Percentiles rank a stretch among this genome's conserved stretches.
phyloP scores from a whole-genome alignment of 2,329 filamentous ascomycete genomes.

The Phaeoacremonium minimum region DNA sequence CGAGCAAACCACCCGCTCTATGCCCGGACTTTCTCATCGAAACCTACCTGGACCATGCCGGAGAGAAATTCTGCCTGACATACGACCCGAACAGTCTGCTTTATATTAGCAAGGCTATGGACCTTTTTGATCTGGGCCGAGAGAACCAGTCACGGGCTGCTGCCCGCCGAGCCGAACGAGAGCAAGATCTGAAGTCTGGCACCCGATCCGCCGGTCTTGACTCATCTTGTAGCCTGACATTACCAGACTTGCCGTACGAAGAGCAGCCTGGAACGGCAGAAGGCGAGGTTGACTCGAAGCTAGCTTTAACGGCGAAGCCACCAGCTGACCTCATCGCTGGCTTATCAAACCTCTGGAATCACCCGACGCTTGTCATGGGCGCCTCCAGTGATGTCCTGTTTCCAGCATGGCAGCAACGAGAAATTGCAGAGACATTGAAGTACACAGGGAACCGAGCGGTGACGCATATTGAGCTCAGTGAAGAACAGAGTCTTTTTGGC shows the following conservation, averaged over 20 bases:
- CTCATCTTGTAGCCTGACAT: conserved; percentile 69
- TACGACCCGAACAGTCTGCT: conserved; percentile 94
- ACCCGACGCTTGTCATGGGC: conserved; percentile 82
- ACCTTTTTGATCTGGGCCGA: conserved; percentile 85
- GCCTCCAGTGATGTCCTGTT: conserved; percentile 96
- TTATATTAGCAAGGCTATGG: conserved; percentile 98
- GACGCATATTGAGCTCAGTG: conserved; percentile 83
- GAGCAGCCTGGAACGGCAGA: conserved; percentile 60
- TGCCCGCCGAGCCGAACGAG: conserved; percentile 57
- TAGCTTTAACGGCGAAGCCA: conserved; percentile 42
- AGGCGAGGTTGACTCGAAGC: conserved; percentile 19
- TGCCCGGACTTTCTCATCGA: conserved; percentile 97
- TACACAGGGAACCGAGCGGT: conserved; percentile 76
- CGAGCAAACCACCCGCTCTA: conserved; percentile 81
- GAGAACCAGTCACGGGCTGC: conserved; percentile 63
- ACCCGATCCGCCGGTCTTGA: conserved; percentile 28
- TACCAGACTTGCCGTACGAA: conserved; percentile 80
- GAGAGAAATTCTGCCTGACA: conserved; percentile 95
- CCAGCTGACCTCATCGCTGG: conserved; percentile 78
- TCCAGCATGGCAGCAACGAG: conserved; percentile 95
- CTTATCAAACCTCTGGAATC: conserved; percentile 66
- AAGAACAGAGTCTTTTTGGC: conserved; percentile 91
- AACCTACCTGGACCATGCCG: conserved; percentile 95
- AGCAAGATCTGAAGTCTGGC: conserved; percentile 50
- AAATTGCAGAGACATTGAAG: conserved; percentile 81